Evolutionary conservation across 805 yeast genomes (phyloP), one percentile per base, ranked within the genome.

Genomic region (Suhomyces sp.): DNA sequence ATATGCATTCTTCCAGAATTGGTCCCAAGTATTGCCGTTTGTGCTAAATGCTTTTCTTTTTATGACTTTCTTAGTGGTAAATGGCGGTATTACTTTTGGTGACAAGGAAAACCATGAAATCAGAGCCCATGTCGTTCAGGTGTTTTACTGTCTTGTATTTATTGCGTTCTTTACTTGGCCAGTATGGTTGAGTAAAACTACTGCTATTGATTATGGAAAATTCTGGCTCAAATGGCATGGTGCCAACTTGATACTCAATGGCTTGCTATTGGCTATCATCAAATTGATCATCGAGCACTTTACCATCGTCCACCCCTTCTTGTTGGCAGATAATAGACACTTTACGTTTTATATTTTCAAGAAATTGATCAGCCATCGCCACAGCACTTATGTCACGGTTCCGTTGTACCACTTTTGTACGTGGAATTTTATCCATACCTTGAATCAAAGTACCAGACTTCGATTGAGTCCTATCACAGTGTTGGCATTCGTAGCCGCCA

Each of bases 271-370:
- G 17, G 24, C 66, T 3, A 56, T 64, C 0, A 79, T 87, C 21
- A 69, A 71, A 56, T 57, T 76, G 17, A 61, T 81, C 2, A 77
- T 89, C 19, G 73, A 83, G 35, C 75, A 75, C 52, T 86, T 79
- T 65, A 88, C 97, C 0, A 73, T 86, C 2, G 85, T 84, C 2
- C 99, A 94, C 66, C 97, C 97, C 6, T 94, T 93, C 66, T 67
- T 94, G 39, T 75, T 93, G 43, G 96, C 98, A 0, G 99, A 94
- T 67, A 94, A 94, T 71, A 81, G 99, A 60, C 99, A 94, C 68
- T 90, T 84, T 65, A 84, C 96, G 0, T 94, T 94, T 66, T 94
- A 94, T 68, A 69, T 94, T 35, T 89, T 88, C 81, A 81, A 84
- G 51, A 80, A 79, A 52, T 60, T 94, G 24, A 79, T 93, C 44